Base-by-base conservation (phyloP, 1,284 basidiomycete species). In the Erythrobasidium hasegawianum region DNA sequence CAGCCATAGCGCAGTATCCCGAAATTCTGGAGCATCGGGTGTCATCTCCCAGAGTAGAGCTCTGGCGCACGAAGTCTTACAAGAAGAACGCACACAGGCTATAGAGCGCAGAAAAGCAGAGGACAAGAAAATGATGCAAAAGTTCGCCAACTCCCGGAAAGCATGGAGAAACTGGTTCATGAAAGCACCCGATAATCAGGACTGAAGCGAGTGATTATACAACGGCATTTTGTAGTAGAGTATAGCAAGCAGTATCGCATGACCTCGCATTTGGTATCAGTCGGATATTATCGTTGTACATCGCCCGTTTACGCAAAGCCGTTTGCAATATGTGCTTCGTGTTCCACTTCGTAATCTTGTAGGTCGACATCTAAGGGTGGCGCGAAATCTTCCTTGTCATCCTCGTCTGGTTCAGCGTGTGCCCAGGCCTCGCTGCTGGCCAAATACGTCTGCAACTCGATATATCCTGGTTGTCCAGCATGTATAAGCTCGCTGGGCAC, bases 391-490 rank as follows among this genome's bases (percentile, higher is more conserved):
- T 65, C 39, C 9, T 47, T 8, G 24, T 39, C 40, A 43, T 65
- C 62, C 4, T 55, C 62, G 33, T 65, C 62, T 14, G 39, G 16
- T 24, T 65, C 62, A 14, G 29, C 16, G 33, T 65, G 55, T 11
- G 62, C 64, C 57, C 59, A 68, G 10, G 53, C 59, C 18, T 64
- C 57, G 33, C 59, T 64, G 55, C 59, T 58, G n/a, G 67, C 54
- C 24, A 68, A 29, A 47, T 62, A 53, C 53, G 29, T 20, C 45
- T 24, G 24, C 24, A 61, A 16, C 18, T 58, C 14, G 9, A 20
- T 18, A 38, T 57, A n/a, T 1, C 38, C 24, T 33, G 45, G 26
- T 45, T 61, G 54, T 1, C 45, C 41, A 14, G 54, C 47, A n/a
- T 55, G 54, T 16, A 56, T 16, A 2, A 53, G 53, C 10, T 56